Evolutionary conservation across 2,329 filamentous ascomycete species (phyloP).

Genomic region (Xylariaceae sp.): DNA sequence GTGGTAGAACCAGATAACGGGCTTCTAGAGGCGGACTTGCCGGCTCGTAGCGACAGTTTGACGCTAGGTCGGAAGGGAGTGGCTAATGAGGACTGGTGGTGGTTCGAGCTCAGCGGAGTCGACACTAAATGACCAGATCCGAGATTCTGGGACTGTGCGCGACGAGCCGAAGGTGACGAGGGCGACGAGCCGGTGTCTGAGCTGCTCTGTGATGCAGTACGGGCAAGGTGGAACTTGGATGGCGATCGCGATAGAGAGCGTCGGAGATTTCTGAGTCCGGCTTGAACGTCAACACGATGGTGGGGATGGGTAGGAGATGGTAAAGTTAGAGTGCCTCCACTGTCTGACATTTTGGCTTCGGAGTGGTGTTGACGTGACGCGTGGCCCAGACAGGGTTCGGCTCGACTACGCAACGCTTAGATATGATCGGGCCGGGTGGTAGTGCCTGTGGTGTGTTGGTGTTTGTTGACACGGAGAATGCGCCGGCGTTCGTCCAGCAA

Average conservation of each 20-base stretch:
- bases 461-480: constrained; percentile 20
- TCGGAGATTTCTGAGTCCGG: constrained; percentile 74
- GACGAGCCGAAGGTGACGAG: constrained; percentile 40
- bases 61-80: constrained; percentile 62
- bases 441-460: background rate
- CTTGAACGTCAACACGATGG: constrained; percentile 71
- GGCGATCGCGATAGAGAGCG: constrained; percentile 91
- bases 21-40: constrained; percentile 53
- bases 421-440: constrained; percentile 4
- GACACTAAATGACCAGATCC: constrained; percentile 39
- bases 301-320: constrained; percentile 80
- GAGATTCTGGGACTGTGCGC: constrained; percentile 42
- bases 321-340: constrained; percentile 68
- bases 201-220: constrained; percentile 42
- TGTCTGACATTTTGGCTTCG: constrained; percentile 27
- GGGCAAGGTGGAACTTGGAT: constrained; percentile 70
- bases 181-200: constrained; percentile 47
- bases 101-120: constrained; percentile 24
- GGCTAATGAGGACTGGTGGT: constrained; percentile 47
- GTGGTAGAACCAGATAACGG: constrained; percentile 38
- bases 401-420: constrained; percentile 4
- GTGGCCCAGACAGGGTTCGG: constrained; percentile 12
- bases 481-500: constrained; percentile 18
- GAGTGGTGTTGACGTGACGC: constrained; percentile 8
- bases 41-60: constrained; percentile 60